These are phyloP conservation scores for Gigaspora rosea DNA, from an alignment of 192 early-diverging fungal genomes.

Conservation along the genomic window DNA sequence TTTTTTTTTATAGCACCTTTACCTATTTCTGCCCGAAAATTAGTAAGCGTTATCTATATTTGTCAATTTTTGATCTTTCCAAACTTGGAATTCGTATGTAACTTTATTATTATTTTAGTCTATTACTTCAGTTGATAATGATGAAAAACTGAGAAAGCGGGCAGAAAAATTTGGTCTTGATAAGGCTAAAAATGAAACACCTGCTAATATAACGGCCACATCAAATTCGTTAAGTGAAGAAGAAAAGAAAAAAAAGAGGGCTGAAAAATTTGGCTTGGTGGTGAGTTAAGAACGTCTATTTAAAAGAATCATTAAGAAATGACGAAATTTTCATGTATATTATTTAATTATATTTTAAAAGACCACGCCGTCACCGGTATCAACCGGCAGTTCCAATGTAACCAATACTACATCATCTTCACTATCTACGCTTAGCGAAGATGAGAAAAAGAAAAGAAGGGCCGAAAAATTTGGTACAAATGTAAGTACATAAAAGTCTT, in stretches of 20 bases:
- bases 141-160: conserved; percentile 70
- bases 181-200: background rate
- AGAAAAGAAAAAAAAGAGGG: conserved; percentile 68
- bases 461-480: background rate
- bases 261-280: conserved; percentile 54
- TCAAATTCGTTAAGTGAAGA: conserved; percentile 43
- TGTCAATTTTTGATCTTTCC: background rate
- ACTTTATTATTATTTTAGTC: background rate
- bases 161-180: conserved; percentile 56
- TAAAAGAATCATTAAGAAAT: background rate
- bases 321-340: background rate
- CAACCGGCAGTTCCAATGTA: background rate
- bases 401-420: background rate
- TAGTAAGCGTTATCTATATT: background rate
- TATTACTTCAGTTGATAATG: conserved; percentile 44
- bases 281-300: background rate
- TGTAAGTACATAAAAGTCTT: background rate
- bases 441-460: conserved; percentile 26
- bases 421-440: background rate
- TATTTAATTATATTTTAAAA: background rate
- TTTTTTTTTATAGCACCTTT: background rate
- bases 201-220: background rate
- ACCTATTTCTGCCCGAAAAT: background rate
- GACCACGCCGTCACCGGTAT: background rate
- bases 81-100: background rate